A percentile compares a stretch with the other conserved stretches of the same genome.
phyloP scores from a whole-genome alignment of 2,329 filamentous ascomycete genomes.

The Hypoxylon sp. region DNA sequence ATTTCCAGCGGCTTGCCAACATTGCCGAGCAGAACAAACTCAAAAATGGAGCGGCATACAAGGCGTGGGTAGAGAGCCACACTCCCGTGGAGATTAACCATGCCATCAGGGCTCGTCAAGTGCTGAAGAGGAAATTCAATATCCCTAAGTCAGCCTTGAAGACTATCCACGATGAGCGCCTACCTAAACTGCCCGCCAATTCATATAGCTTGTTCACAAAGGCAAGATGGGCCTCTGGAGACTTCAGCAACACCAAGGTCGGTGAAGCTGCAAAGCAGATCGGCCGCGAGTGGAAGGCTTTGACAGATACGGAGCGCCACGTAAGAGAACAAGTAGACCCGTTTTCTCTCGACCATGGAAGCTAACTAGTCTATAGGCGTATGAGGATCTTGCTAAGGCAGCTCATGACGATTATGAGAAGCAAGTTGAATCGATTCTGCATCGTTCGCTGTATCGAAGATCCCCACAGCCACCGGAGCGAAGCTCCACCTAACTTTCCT shows the following conservation, averaged over 20 bases:
- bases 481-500: background rate
- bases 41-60: conserved; percentile 59
- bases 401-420: conserved; percentile 54
- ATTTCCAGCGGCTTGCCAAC: conserved; percentile 56
- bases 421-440: conserved; percentile 48
- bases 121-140: conserved; percentile 57
- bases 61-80: conserved; percentile 65
- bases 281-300: conserved; percentile 60
- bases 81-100: conserved; percentile 58
- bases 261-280: conserved; percentile 50
- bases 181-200: conserved; percentile 58
- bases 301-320: conserved; percentile 61
- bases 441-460: conserved; percentile 29
- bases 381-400: conserved; percentile 53
- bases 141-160: conserved; percentile 48
- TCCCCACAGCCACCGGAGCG: background rate
- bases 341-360: conserved; percentile 10
- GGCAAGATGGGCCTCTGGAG: conserved; percentile 56
- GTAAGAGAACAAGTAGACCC: conserved; percentile 50
- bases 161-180: conserved; percentile 63
- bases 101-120: conserved; percentile 65
- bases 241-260: conserved; percentile 33
- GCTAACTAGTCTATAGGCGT: conserved; percentile 54
- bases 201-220: conserved; percentile 59
- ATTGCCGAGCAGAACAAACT: conserved; percentile 59